Conservation (phyloP, 2,329 filamentous ascomycete species). For the Talaromyces albobiverticillius region DNA sequence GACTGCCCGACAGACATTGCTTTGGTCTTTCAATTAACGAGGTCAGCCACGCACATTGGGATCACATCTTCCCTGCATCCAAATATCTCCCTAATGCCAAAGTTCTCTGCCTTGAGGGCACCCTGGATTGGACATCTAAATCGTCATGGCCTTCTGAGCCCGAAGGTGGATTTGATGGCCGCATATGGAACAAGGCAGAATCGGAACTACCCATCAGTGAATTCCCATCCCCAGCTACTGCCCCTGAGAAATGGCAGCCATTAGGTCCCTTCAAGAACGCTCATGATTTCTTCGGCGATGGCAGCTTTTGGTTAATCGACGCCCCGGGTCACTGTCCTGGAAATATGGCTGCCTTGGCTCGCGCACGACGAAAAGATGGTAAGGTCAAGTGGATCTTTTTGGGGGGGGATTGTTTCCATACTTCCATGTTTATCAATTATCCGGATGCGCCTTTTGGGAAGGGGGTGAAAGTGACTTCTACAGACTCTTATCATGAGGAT, state of each 20-base stretch:
- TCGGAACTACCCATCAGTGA: neutral
- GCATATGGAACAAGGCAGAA: conserved; percentile 1
- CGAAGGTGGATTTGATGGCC: conserved; percentile 3
- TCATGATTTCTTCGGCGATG: conserved; percentile 37
- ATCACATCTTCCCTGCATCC: conserved; percentile 6
- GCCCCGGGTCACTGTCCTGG: conserved; percentile 37
- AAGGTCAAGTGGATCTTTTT: conserved; percentile 7
- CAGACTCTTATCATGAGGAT: conserved; percentile 6
- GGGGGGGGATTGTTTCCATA: conserved; percentile 10
- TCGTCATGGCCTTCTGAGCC: conserved; percentile 6
- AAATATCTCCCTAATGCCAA: conserved; percentile 7
- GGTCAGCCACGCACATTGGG: conserved; percentile 1
- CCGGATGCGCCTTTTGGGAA: conserved; percentile 11
- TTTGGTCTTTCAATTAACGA: neutral
- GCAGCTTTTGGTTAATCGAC: conserved; percentile 37
- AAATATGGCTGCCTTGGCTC: conserved; percentile 38
- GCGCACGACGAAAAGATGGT: neutral
- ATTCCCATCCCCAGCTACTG: neutral
- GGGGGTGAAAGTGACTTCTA: conserved; percentile 6
- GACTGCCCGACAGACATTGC: neutral
- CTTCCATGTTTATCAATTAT: neutral
- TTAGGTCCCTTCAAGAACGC: conserved; percentile 36
- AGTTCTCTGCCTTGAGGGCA: conserved; percentile 2
- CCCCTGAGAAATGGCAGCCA: conserved; percentile 21
- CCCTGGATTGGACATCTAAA: conserved; percentile 2